Evolutionary conservation across 2,329 filamentous ascomycete genomes (phyloP), one percentile per base, ranked within the genome.

Genomic region (Macrophomina pseudophaseolina): DNA sequence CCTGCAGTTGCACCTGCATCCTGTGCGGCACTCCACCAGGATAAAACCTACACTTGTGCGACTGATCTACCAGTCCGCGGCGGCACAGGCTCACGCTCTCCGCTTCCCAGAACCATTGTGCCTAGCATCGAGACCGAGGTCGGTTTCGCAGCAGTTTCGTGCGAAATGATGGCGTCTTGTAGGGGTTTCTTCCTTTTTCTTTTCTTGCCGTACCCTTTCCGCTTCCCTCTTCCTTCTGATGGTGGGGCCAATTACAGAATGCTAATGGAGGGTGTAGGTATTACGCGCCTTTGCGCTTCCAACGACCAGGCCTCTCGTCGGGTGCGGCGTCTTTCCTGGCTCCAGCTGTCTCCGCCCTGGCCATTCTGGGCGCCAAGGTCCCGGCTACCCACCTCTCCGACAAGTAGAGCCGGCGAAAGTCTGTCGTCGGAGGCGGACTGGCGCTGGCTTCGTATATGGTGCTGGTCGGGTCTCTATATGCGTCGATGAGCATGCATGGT

Each of bases 121-220:
- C 23, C 23, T 23, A 23, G 23, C 23, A 23, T 23, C 23, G 23
- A 23, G 23, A 23, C 23, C 23, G 2, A 2, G 2, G 23, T 23
- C 23, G 23, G 2, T 23, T 23, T 23, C 23, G 23, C 23, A 23
- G 35, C 88, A 90, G 70, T 23, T 75, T 89, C 0, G 85, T 80
- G 33, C 87, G 88, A 0, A 89, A 90, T 58, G 88, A 90, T 69
- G 87, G 85, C 0, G 82, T 89, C 5, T 79, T 88, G 32, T 89
- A 12, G 42, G 11, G 5, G 5, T 12, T 14, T 5, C 42, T 44
- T 16, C 42, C 16, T 44, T 44, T 9, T 6, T 5, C 5, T 44
- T 9, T n/a, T n/a, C 5, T 44, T 44, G 8, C 38, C 14, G 8
- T 14, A 9, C 38, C 38, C 14, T 3, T 14, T 3, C 38, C 38